These are phyloP conservation scores for Dichotomopilus funicola DNA, from an alignment of 2,329 filamentous ascomycete genomes.

Conservation along the genomic window DNA sequence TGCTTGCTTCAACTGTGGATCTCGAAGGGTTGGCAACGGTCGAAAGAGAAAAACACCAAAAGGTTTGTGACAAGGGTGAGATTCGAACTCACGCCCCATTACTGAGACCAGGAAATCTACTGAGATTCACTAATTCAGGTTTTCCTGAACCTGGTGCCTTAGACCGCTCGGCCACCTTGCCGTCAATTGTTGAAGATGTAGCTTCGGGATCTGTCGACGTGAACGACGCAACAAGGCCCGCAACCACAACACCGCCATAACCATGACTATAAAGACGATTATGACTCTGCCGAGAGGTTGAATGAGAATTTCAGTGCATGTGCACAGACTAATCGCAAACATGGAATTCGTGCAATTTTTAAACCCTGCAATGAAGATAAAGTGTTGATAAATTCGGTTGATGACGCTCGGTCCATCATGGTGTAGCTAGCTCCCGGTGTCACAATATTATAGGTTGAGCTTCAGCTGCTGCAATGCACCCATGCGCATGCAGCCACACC, in stretches of 20 bases:
- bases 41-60: constrained; percentile 1
- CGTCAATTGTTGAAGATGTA: not conserved
- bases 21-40: constrained; percentile 8
- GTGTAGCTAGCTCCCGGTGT: too few species aligned
- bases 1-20: not conserved
- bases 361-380: too few species aligned
- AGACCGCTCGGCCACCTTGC: constrained; percentile 18
- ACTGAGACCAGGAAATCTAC: constrained; percentile 16
- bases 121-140: constrained; percentile 14
- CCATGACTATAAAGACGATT: too few species aligned
- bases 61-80: constrained; percentile 15
- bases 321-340: too few species aligned
- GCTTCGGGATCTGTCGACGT: not conserved
- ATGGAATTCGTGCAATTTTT: too few species aligned
- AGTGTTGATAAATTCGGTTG: too few species aligned
- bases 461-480: too few species aligned
- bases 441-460: too few species aligned
- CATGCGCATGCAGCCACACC: too few species aligned
- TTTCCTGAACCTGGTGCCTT: constrained; percentile 18
- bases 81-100: constrained; percentile 18
- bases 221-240: not conserved
- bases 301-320: too few species aligned
- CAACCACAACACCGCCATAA: not conserved
- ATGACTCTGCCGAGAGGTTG: too few species aligned
- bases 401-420: too few species aligned